These are phyloP conservation scores for Salix arbutifolia DNA, from an alignment of 345 rosid genomes.

Conservation along the genomic window DNA sequence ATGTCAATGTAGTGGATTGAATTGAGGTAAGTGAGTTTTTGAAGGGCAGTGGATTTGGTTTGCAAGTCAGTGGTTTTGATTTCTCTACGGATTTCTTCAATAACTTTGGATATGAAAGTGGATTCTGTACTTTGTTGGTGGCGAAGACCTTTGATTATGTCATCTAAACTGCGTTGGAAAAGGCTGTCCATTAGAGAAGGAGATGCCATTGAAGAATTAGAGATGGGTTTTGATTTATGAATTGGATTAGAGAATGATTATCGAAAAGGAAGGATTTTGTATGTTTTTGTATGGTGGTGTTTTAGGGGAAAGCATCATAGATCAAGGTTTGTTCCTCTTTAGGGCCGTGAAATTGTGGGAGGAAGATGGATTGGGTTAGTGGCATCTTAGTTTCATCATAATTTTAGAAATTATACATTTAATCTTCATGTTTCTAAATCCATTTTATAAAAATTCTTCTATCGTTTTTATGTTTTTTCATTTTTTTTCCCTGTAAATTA, in stretches of 20 bases:
- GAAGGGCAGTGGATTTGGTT: slow-evolving; percentile 83
- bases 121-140: slow-evolving; percentile 52
- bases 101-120: slow-evolving; percentile 54
- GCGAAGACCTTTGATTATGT: slow-evolving; percentile 77
- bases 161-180: slow-evolving; percentile 84
- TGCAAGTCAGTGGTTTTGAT: slow-evolving; percentile 72
- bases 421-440: too few relatives aligned
- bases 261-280: not conserved
- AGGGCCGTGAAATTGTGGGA: not conserved
- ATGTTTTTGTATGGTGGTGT: not conserved
- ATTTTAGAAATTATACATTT: too few relatives aligned
- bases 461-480: too few relatives aligned
- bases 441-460: too few relatives aligned
- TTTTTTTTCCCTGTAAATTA: too few relatives aligned
- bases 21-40: slow-evolving; percentile 76
- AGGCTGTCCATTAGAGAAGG: slow-evolving; percentile 77
- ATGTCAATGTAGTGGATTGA: slow-evolving; percentile 69
- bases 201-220: slow-evolving; percentile 44
- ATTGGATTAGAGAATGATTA: not conserved
- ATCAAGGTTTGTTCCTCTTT: not conserved
- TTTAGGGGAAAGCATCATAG: not conserved
- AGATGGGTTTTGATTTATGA: not conserved
- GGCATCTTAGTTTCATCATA: too few relatives aligned
- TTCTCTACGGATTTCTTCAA: slow-evolving; percentile 88
- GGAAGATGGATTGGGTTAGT: not conserved